These are phyloP conservation scores for Hippophae rhamnoides DNA, from an alignment of 306 rosid species.

Conservation along the genomic window DNA sequence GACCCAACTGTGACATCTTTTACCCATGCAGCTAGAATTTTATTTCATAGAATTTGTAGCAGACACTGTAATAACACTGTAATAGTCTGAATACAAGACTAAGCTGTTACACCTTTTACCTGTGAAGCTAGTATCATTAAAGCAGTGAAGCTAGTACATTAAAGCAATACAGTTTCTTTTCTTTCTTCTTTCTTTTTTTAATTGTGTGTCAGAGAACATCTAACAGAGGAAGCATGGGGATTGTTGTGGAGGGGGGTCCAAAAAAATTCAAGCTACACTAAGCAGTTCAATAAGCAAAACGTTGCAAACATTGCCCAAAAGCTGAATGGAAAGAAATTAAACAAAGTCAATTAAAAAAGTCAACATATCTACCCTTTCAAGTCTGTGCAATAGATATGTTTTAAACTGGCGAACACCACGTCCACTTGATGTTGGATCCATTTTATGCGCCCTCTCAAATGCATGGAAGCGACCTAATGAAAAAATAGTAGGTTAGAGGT, in stretches of 20 bases:
- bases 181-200: too few relatives aligned
- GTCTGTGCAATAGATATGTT: slow-evolving; percentile 71
- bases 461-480: slow-evolving; percentile 86
- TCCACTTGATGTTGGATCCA: slow-evolving; percentile 80
- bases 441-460: slow-evolving; percentile 70
- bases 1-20: too few relatives aligned
- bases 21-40: too few relatives aligned
- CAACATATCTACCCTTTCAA: slow-evolving; percentile 48
- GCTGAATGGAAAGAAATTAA: background rate
- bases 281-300: too few relatives aligned
- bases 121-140: background rate
- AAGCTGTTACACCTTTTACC: background rate
- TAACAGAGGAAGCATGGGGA: too few relatives aligned
- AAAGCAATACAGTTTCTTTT: background rate
- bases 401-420: slow-evolving; percentile 99
- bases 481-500: slow-evolving; percentile 15
- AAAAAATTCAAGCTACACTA: too few relatives aligned
- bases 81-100: background rate
- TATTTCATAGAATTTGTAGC: too few relatives aligned
- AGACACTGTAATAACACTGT: background rate
- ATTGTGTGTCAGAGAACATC: too few relatives aligned
- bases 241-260: too few relatives aligned
- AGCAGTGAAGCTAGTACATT: background rate
- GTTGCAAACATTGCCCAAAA: too few relatives aligned
- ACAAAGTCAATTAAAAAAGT: slow-evolving; percentile 11